Evolutionary conservation across 805 yeast genomes (phyloP).

Genomic region (Candida sonorensis): DNA sequence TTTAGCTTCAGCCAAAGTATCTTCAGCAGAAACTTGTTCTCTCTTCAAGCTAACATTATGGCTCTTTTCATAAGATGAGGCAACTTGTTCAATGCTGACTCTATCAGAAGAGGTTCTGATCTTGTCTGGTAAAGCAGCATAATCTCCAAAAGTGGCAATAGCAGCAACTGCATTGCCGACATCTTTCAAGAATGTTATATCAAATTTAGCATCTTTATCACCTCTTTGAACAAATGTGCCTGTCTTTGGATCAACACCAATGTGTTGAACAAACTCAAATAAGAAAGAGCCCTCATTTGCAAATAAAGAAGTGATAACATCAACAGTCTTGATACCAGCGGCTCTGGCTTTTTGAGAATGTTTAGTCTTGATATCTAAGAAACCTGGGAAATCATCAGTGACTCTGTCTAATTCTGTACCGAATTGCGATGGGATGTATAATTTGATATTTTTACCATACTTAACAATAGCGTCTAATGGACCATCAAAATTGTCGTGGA

Average conservation of each 20-base stretch:
- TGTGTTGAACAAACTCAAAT: conserved; percentile 28
- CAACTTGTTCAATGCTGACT: conserved; percentile 33
- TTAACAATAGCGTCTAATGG: conserved; percentile 34
- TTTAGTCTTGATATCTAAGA: conserved; percentile 21
- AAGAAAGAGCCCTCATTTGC: conserved; percentile 29
- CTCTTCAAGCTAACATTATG: conserved; percentile 30
- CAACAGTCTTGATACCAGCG: conserved; percentile 41
- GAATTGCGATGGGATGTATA: conserved; percentile 56
- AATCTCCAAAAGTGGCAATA: conserved; percentile 30
- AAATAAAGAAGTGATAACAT: conserved; percentile 34
- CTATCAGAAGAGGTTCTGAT: conserved; percentile 36
- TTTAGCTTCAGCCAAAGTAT: conserved; percentile 26
- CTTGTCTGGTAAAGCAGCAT: conserved; percentile 34
- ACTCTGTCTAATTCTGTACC: conserved; percentile 38
- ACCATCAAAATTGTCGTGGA: conserved; percentile 19
- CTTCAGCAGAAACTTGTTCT: conserved; percentile 26
- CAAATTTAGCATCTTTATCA: conserved; percentile 29
- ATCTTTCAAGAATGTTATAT: conserved; percentile 33
- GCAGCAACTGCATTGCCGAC: conserved; percentile 38
- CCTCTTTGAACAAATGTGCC: conserved; percentile 34
- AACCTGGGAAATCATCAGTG: conserved; percentile 5
- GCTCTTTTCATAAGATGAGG: conserved; percentile 32
- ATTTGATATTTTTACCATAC: conserved; percentile 33
- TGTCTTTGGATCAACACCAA: conserved; percentile 31
- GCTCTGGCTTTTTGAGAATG: conserved; percentile 35